Percentiles rank a stretch among this genome's conserved stretches.
These are phyloP conservation scores for Candida glaebosa DNA, from an alignment of 805 yeast species.

Conservation along the genomic window DNA sequence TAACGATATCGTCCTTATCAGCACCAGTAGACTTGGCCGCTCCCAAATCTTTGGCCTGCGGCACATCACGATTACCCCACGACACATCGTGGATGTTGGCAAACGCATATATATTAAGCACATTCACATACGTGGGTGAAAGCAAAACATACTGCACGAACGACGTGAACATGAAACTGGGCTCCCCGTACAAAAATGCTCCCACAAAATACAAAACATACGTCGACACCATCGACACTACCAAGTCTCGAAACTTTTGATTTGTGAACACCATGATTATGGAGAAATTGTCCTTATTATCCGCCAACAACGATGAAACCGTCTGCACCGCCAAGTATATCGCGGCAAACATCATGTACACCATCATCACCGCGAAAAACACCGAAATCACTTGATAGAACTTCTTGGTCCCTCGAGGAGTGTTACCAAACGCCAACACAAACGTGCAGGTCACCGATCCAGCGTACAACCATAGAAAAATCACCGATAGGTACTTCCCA, in stretches of 20 bases:
- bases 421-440: slow-evolving; percentile 87
- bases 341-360: slow-evolving; percentile 84
- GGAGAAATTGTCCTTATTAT: slow-evolving; percentile 39
- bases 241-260: slow-evolving; percentile 76
- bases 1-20: slow-evolving; percentile 37
- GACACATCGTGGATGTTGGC: slow-evolving; percentile 95
- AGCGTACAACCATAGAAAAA: slow-evolving; percentile 81
- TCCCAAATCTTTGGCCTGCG: slow-evolving; percentile 67
- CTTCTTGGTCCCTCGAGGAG: slow-evolving; percentile 84
- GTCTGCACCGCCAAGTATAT: slow-evolving; percentile 75
- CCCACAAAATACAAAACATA: slow-evolving; percentile 76
- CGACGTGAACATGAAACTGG: slow-evolving; percentile 89
- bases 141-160: slow-evolving; percentile 78
- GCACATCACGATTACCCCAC: slow-evolving; percentile 95
- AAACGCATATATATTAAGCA: slow-evolving; percentile 89
- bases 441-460: slow-evolving; percentile 81
- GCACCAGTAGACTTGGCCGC: slow-evolving; percentile 60
- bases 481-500: slow-evolving; percentile 73
- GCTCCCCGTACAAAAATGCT: slow-evolving; percentile 80
- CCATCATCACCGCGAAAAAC: slow-evolving; percentile 86
- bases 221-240: slow-evolving; percentile 83
- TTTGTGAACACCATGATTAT: slow-evolving; percentile 54
- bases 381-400: slow-evolving; percentile 72
- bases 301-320: slow-evolving; percentile 51
- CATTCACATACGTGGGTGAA: slow-evolving; percentile 88